These are phyloP conservation scores for Hordeum pubiflorum DNA, from an alignment of 202 grass and related monocot genomes.

Conservation along the genomic window DNA sequence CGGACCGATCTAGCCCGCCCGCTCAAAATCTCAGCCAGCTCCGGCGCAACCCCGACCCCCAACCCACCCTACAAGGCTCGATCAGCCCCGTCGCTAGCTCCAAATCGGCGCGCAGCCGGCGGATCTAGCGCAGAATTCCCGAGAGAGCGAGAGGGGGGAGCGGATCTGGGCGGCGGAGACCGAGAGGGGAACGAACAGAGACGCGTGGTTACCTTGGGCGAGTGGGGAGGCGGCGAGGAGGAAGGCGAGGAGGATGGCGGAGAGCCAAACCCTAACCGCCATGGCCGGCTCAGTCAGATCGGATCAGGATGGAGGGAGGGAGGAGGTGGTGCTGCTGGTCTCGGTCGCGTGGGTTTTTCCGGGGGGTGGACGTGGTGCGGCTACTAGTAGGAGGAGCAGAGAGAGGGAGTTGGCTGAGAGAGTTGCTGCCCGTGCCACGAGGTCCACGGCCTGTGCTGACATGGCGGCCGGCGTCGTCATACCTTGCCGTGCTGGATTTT, in stretches of 20 bases:
- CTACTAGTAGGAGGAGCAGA: neutral
- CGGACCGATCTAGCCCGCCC: constrained; percentile 4
- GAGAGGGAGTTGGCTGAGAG: neutral
- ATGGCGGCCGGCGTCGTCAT: neutral
- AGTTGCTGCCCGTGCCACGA: neutral
- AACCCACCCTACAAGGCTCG: neutral
- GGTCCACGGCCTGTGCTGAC: constrained; percentile 12
- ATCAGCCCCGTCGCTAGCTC: neutral
- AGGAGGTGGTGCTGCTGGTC: neutral
- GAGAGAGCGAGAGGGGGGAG: neutral
- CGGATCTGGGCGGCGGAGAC: constrained; percentile 17
- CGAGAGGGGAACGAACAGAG: neutral
- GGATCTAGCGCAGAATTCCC: constrained; percentile 26
- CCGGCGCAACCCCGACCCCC: neutral
- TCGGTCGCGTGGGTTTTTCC: constrained; percentile 9
- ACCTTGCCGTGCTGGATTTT: neutral
- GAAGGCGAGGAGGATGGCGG: constrained; percentile 41
- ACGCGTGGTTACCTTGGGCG: constrained; percentile 26
- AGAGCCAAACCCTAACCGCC: constrained; percentile 51
- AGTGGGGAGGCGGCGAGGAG: constrained; percentile 45
- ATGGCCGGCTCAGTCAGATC: constrained; percentile 31
- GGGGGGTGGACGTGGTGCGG: neutral
- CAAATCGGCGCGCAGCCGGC: neutral
- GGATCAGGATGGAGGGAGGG: constrained; percentile 12
- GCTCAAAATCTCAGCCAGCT: neutral